phyloP scores from a whole-genome alignment of 352 stramenopile genomes.

The Vaucheria bursata region DNA sequence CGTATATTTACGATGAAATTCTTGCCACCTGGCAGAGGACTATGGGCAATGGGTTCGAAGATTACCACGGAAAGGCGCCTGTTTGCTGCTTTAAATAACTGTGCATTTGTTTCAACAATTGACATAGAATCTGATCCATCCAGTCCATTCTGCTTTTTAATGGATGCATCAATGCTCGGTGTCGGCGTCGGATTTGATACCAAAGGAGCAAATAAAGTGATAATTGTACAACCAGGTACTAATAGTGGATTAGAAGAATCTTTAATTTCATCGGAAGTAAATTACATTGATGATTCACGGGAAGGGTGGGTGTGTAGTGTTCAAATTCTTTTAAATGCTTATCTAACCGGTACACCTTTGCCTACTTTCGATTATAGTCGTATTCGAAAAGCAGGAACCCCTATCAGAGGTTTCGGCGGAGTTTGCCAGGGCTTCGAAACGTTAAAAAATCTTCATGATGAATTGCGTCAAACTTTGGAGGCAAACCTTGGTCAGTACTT shows the following conservation, averaged over 20 bases:
- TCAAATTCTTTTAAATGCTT: constrained; percentile 65
- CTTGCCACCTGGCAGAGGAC: constrained; percentile 72
- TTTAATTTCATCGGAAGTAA: background rate
- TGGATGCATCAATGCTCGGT: constrained; percentile 83
- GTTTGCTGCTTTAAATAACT: constrained; percentile 79
- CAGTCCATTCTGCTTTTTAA: constrained; percentile 82
- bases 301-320: constrained; percentile 76
- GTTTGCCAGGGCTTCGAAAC: constrained; percentile 68
- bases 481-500: constrained; percentile 55
- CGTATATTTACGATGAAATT: constrained; percentile 90
- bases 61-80: constrained; percentile 71
- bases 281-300: constrained; percentile 53
- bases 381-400: constrained; percentile 66
- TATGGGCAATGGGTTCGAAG: constrained; percentile 84
- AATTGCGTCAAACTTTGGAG: constrained; percentile 58
- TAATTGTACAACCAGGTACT: constrained; percentile 35
- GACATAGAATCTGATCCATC: constrained; percentile 55
- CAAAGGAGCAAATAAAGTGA: constrained; percentile 64
- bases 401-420: constrained; percentile 77
- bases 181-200: constrained; percentile 86
- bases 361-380: constrained; percentile 34
- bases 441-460: constrained; percentile 62
- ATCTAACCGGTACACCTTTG: constrained; percentile 55
- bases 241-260: constrained; percentile 5
- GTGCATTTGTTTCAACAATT: constrained; percentile 76